Conservation (phyloP, 495 filamentous ascomycete genomes). For the Hypoxylon fragiforme region DNA sequence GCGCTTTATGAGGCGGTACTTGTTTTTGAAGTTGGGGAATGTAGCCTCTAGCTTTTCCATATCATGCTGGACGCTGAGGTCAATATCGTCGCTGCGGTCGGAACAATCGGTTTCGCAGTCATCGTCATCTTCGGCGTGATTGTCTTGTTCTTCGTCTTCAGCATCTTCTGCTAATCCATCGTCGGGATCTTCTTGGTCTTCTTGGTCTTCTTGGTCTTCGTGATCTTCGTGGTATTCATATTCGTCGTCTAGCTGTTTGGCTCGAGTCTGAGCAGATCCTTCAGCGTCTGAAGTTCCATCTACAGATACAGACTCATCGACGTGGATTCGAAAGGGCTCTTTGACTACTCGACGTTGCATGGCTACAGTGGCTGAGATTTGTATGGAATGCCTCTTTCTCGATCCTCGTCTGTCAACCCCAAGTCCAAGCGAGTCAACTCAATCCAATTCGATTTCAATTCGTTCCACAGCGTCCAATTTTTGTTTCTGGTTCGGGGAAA, state of each 20-base stretch:
- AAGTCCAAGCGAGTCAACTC: neutral
- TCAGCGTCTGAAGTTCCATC: constrained; percentile 29
- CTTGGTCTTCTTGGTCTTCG: no score
- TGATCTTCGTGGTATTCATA: constrained; percentile 23
- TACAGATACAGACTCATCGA: constrained; percentile 33
- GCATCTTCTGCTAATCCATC: constrained; percentile 37
- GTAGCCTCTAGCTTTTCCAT: constrained; percentile 81
- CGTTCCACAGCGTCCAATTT: neutral
- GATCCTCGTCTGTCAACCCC: no score
- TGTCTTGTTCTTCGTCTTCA: constrained; percentile 44
- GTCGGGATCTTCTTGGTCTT: constrained; percentile 16
- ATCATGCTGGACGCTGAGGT: constrained; percentile 75
- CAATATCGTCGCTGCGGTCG: constrained; percentile 65
- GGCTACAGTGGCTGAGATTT: constrained; percentile 6
- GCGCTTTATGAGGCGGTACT: constrained; percentile 89
- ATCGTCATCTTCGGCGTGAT: constrained; percentile 52
- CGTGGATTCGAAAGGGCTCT: constrained; percentile 47
- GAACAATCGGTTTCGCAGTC: constrained; percentile 47
- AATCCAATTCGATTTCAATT: neutral
- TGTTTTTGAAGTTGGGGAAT: constrained; percentile 79
- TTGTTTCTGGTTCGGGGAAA: no score
- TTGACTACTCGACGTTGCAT: constrained; percentile 27
- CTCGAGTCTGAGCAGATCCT: constrained; percentile 24
- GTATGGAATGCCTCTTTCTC: neutral
- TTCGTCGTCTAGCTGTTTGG: constrained; percentile 26